Evolutionary conservation across 352 stramenopile species (phyloP).

Genomic region (Phytophthora meadii): DNA sequence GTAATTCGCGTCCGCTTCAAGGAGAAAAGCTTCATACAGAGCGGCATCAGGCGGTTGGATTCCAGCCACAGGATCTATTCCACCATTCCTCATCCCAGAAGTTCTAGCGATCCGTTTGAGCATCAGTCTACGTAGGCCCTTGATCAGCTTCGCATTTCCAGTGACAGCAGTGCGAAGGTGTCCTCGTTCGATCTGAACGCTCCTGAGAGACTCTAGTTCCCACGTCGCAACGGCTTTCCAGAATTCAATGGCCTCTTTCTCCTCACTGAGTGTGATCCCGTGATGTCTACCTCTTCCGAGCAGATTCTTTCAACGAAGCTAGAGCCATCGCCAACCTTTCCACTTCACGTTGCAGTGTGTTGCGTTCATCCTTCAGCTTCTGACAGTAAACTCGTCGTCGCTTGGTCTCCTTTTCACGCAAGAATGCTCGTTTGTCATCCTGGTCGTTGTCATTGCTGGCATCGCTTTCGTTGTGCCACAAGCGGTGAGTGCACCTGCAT

Average conservation of each 20-base stretch:
- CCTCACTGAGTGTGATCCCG: too few relatives aligned
- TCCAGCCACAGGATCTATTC: neutral
- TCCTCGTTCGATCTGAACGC: too few relatives aligned
- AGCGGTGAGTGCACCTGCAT: neutral
- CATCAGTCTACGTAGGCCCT: conserved; percentile 8
- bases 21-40: conserved; percentile 1
- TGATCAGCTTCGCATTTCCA: conserved; percentile 1
- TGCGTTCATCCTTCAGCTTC: conserved; percentile 5
- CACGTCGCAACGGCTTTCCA: conserved; percentile 9
- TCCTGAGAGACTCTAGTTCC: conserved; percentile 7
- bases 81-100: neutral
- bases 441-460: conserved; percentile 1
- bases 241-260: neutral
- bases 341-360: neutral
- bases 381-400: conserved; percentile 8
- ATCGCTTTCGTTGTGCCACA: neutral
- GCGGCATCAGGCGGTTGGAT: neutral
- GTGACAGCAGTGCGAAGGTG: too few relatives aligned
- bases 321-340: neutral
- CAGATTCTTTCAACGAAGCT: neutral
- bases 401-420: conserved; percentile 6
- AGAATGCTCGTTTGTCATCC: neutral
- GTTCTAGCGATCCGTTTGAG: neutral
- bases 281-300: neutral
- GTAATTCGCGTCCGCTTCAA: conserved; percentile 18